Evolutionary conservation across 139 green algal species (phyloP), one percentile per base, ranked within the genome.

Genomic region (Coccomyxa sp.): DNA sequence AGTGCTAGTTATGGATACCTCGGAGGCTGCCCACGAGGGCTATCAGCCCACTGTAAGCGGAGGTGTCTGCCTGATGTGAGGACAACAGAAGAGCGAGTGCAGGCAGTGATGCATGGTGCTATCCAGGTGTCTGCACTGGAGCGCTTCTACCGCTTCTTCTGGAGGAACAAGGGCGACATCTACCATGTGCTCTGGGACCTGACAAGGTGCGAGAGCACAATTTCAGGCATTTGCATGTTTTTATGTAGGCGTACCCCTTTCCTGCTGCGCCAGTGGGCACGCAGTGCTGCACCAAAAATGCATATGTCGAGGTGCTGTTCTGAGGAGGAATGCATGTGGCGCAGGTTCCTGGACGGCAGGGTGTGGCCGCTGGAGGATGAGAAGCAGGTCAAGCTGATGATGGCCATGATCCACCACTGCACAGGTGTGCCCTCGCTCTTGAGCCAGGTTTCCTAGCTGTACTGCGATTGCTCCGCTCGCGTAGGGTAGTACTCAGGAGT

Each of bases 351-450:
- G 39, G 76, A 80, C 68, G 76, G 81, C 18, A 33, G 78, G 36
- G 44, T 86, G 12, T 86, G 82, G 82, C 82, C 78, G 8, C 55
- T 77, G 34, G 38, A 77, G 29, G 82, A 86, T 44, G 50, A 79
- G 44, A 29, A 77, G 64, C 68, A 84, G 29, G 82, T 86, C 16
- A 80, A 68, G 29, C 54, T 86, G 39, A 55, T 86, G 39, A 76
- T 86, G 50, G 69, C 74, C 29, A 38, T 86, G 6, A 78, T 86
- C 31, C 55, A 77, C 70, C 82, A 86, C 75, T 78, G 84, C 40
- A 86, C 82, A 38, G 76, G 76, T 68, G 34, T 39, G 16, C 2
- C 50, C 41, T 10, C 31, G n/a, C n/a, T n/a, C n/a, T n/a, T n/a
- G n/a, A n/a, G n/a, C n/a, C n/a, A n/a, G n/a, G n/a, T n/a, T n/a